A percentile compares a stretch with the other conserved stretches of the same genome.
Evolutionary conservation across 2,329 filamentous ascomycete genomes (phyloP).

Genomic region (Exophiala calicioides): DNA sequence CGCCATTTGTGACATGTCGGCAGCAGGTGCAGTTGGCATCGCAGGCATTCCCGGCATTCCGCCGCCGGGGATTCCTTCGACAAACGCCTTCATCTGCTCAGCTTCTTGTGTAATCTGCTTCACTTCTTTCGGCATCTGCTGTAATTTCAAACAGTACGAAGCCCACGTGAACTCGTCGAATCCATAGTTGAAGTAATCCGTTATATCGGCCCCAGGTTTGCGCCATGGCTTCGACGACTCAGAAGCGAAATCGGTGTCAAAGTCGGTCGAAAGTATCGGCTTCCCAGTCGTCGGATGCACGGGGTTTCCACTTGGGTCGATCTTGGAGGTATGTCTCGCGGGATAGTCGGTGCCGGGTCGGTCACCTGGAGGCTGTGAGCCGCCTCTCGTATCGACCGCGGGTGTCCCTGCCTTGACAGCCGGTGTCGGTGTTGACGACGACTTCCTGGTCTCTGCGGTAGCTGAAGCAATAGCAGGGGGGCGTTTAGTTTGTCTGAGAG

Average conservation of each 20-base stretch:
- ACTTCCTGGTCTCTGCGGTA: conserved; percentile 38
- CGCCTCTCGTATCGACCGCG: conserved; percentile 23
- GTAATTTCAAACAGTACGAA: conserved; percentile 86
- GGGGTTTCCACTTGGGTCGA: conserved; percentile 77
- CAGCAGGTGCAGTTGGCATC: conserved; percentile 47
- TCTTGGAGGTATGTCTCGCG: conserved; percentile 70
- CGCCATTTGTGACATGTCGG: conserved; percentile 47
- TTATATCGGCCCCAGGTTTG: conserved; percentile 88
- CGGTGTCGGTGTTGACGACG: conserved; percentile 41
- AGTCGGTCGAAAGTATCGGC: conserved; percentile 77
- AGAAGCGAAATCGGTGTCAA: conserved; percentile 69
- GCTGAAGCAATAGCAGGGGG: conserved; percentile 42
- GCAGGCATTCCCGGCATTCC: conserved; percentile 47
- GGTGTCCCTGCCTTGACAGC: conserved; percentile 28
- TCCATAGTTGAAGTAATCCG: conserved; percentile 76
- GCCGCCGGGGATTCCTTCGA: conserved; percentile 46
- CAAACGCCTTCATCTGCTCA: conserved; percentile 62
- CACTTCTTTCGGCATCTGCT: conserved; percentile 73
- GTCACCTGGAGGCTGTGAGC: conserved; percentile 38
- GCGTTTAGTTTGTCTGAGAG: conserved; percentile 34
- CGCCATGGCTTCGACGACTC: conserved; percentile 91
- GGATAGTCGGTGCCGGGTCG: conserved; percentile 65
- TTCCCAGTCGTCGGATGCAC: conserved; percentile 72
- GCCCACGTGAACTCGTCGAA: conserved; percentile 80
- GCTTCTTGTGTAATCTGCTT: conserved; percentile 74